These are phyloP conservation scores for Brasilioporus rufonigricans DNA, from an alignment of 768 basidiomycete genomes.

Conservation along the genomic window DNA sequence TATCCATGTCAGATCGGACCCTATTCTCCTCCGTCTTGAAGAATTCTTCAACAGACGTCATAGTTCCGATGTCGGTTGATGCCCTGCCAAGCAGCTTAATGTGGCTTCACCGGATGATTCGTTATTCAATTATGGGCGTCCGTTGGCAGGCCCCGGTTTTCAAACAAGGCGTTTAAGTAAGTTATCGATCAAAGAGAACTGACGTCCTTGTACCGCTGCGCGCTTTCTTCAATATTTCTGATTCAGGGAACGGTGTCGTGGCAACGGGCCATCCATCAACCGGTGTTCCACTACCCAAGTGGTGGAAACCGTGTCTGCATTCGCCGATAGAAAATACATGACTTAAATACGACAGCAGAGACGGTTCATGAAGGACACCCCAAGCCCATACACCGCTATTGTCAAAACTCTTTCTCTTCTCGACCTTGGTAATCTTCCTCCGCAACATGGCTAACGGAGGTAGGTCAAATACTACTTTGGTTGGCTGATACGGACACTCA, in stretches of 20 bases:
- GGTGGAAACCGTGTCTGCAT: neutral
- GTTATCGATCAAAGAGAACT: constrained; percentile 10
- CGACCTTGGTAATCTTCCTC: neutral
- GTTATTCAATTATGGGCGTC: constrained; percentile 2
- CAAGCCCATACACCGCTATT: neutral
- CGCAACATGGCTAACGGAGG: constrained; percentile 21
- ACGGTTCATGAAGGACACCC: neutral
- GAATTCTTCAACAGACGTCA: neutral
- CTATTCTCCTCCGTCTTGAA: neutral
- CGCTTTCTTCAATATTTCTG: neutral
- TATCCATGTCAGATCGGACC: neutral
- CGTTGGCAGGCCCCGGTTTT: constrained; percentile 15
- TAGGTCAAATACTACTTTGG: constrained; percentile 6
- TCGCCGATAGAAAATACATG: constrained; percentile 5
- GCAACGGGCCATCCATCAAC: neutral
- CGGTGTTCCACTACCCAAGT: constrained; percentile 1
- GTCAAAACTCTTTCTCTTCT: neutral
- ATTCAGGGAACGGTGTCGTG: constrained; percentile 3
- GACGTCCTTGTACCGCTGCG: neutral
- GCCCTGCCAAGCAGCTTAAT: neutral
- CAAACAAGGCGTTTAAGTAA: constrained; percentile 19
- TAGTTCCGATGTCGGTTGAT: constrained; percentile 4
- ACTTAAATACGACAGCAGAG: constrained; percentile 26
- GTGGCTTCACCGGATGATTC: neutral
- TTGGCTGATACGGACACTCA: constrained; percentile 9